Conservation (phyloP, 306 rosid genomes). For the Carpinus viminea region DNA sequence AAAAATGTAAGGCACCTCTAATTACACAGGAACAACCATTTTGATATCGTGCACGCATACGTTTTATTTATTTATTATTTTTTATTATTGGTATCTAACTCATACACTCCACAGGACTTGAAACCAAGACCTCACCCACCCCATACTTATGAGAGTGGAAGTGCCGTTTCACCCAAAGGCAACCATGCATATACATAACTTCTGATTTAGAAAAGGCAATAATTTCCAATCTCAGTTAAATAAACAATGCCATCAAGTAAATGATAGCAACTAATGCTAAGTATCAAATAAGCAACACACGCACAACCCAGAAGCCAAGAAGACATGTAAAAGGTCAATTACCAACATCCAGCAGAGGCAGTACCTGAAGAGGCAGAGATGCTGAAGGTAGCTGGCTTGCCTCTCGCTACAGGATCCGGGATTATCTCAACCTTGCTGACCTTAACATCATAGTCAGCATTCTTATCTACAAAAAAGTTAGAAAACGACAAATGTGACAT, state of each 20-base stretch:
- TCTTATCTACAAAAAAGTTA: slow-evolving; percentile 54
- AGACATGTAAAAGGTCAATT: neutral
- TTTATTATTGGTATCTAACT: no score
- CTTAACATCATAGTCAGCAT: slow-evolving; percentile 55
- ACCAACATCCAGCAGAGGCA: neutral
- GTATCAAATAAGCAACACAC: neutral
- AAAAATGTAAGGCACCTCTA: no score
- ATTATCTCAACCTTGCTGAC: slow-evolving; percentile 70
- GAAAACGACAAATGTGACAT: neutral
- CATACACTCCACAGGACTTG: neutral
- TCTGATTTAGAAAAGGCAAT: neutral
- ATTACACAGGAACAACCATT: neutral
- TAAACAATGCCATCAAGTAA: neutral
- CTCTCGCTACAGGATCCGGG: slow-evolving; percentile 74
- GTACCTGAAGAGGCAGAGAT: slow-evolving; percentile 79
- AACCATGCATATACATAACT: neutral
- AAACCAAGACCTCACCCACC: neutral
- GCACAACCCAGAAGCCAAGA: neutral
- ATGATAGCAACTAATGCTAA: neutral
- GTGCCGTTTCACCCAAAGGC: neutral
- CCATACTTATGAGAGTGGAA: neutral
- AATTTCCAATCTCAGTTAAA: no score
- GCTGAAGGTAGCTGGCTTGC: slow-evolving; percentile 75
- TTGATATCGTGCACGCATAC: neutral
- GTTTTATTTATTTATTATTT: no score